phyloP scores from a whole-genome alignment of 2,329 filamentous ascomycete genomes.

The Microdochium bolleyi region DNA sequence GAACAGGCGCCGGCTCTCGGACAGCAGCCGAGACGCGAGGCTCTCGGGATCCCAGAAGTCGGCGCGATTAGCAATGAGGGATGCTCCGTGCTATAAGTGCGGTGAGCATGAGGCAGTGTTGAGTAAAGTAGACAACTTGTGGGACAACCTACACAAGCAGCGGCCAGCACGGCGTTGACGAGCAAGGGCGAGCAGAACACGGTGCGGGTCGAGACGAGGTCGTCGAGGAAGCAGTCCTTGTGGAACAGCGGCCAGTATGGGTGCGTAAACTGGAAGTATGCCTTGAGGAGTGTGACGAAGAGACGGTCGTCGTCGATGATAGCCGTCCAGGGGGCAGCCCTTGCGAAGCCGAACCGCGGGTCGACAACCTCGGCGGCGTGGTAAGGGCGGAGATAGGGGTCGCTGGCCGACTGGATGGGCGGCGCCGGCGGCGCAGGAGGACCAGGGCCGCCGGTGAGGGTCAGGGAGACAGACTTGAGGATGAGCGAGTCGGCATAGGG shows the following conservation, averaged over 20 bases:
- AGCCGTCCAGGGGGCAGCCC: conserved; percentile 25
- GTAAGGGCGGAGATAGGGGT: conserved; percentile 24
- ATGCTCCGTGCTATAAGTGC: conserved; percentile 17
- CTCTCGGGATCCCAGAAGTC: conserved; percentile 25
- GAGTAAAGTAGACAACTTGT: background rate
- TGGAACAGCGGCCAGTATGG: conserved; percentile 26
- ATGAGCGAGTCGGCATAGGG: conserved; percentile 21
- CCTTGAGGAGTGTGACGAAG: conserved; percentile 20
- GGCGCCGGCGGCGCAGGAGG: too few relatives aligned
- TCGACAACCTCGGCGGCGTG: conserved; percentile 25
- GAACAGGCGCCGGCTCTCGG: conserved; percentile 25
- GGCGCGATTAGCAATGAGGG: conserved; percentile 14
- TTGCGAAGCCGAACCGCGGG: conserved; percentile 18
- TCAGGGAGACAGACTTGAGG: conserved; percentile 8
- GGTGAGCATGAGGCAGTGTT: background rate
- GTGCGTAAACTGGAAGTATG: conserved; percentile 25
- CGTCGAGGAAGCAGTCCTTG: conserved; percentile 29
- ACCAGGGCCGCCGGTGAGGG: too few relatives aligned
- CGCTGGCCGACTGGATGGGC: background rate
- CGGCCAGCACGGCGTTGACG: conserved; percentile 27
- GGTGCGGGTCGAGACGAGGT: conserved; percentile 18
- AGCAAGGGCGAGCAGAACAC: conserved; percentile 30
- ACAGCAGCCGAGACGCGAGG: conserved; percentile 23
- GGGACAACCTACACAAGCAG: conserved; percentile 26
- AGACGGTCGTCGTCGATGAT: conserved; percentile 24